Conservation (phyloP, 2,329 filamentous ascomycete species). For the Talaromyces sp. region DNA sequence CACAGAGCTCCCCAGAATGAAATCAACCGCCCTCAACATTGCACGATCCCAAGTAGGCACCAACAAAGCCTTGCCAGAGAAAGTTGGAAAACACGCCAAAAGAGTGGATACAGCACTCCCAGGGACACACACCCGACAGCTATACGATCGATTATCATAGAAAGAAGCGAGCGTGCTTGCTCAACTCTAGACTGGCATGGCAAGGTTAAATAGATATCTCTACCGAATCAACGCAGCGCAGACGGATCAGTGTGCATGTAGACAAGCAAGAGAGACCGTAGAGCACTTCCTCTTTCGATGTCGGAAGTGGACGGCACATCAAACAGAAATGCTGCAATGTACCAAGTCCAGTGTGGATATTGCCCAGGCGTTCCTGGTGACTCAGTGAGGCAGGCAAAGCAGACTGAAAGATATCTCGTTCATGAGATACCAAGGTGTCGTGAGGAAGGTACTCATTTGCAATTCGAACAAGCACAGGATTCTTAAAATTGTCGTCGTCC, state of each 20-base stretch:
- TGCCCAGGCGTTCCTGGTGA: too few relatives aligned
- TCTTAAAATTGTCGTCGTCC: too few relatives aligned
- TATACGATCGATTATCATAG: slow-evolving; percentile 11
- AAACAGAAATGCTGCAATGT: slow-evolving; percentile 1
- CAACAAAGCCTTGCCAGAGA: slow-evolving; percentile 14
- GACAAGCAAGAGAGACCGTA: slow-evolving; percentile 20
- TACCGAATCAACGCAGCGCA: neutral
- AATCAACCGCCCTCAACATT: too few relatives aligned
- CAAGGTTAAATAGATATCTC: slow-evolving; percentile 26
- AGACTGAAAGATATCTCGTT: too few relatives aligned
- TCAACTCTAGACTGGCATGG: slow-evolving; percentile 24
- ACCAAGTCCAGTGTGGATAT: too few relatives aligned
- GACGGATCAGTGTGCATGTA: slow-evolving; percentile 15
- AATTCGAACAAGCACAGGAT: too few relatives aligned
- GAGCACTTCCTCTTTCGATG: slow-evolving; percentile 24
- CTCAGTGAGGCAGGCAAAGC: too few relatives aligned
- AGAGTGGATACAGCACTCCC: slow-evolving; percentile 22
- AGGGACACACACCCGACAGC: slow-evolving; percentile 21
- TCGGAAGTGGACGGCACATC: slow-evolving; percentile 18
- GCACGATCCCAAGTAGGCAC: slow-evolving; percentile 15
- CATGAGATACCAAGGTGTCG: too few relatives aligned
- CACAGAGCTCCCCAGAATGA: too few relatives aligned
- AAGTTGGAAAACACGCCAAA: slow-evolving; percentile 19
- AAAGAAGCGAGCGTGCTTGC: slow-evolving; percentile 25
- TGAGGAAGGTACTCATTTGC: too few relatives aligned